Conservation (phyloP, 2,329 filamentous ascomycete genomes). For the Bipolaris oryzae region DNA sequence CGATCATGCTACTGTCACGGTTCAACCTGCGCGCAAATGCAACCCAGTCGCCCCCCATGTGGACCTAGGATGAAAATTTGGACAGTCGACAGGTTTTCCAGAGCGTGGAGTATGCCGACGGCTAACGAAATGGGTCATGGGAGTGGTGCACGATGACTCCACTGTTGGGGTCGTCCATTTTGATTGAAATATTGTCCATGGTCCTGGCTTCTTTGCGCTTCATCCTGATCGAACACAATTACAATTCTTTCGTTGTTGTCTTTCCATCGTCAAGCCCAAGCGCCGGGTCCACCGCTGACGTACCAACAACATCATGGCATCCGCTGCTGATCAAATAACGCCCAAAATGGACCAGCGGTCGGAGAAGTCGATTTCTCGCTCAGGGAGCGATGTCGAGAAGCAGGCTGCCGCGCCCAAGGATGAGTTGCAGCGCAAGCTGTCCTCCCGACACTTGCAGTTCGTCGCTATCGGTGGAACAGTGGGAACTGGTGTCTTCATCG, state of each 20-base stretch:
- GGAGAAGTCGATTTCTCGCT: slow-evolving; percentile 39
- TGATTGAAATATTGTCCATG: slow-evolving; percentile 33
- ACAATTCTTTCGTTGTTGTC: slow-evolving; percentile 17
- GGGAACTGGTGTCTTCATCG: slow-evolving; percentile 62
- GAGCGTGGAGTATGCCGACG: slow-evolving; percentile 36
- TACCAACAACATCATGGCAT: slow-evolving; percentile 33
- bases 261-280: slow-evolving; percentile 17
- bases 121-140: slow-evolving; percentile 26
- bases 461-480: slow-evolving; percentile 53
- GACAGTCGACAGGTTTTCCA: slow-evolving; percentile 29
- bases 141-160: slow-evolving; percentile 26
- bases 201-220: slow-evolving; percentile 21
- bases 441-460: slow-evolving; percentile 47
- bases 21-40: slow-evolving; percentile 24
- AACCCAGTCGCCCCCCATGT: slow-evolving; percentile 29
- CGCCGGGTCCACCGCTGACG: slow-evolving; percentile 15
- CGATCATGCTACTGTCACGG: slow-evolving; percentile 29
- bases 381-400: slow-evolving; percentile 46
- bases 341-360: slow-evolving; percentile 39
- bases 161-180: slow-evolving; percentile 13
- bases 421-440: slow-evolving; percentile 46
- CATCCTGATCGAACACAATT: slow-evolving; percentile 22
- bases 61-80: slow-evolving; percentile 44
- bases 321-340: slow-evolving; percentile 29
- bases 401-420: slow-evolving; percentile 32